Conservation (phyloP, 768 basidiomycete species). For the Naganishia vishniacii region DNA sequence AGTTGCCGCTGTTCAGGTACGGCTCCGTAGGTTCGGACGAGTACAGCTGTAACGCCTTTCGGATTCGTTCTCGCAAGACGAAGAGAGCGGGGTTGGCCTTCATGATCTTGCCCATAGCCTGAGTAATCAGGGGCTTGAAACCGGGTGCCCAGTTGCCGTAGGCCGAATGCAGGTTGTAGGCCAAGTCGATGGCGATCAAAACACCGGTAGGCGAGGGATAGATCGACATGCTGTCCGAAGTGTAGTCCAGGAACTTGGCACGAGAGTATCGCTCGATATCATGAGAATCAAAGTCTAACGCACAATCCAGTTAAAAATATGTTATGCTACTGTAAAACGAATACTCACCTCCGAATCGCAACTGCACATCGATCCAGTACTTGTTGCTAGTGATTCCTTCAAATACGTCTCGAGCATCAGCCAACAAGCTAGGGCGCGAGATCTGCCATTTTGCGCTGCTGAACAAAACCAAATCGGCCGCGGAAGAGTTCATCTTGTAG, state of each 20-base stretch:
- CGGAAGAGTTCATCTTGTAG: constrained; percentile 99
- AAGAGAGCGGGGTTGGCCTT: constrained; percentile 98
- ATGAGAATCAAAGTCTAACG: constrained; percentile 94
- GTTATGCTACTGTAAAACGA: neutral
- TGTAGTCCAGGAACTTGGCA: constrained; percentile 96
- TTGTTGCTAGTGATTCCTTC: constrained; percentile 94
- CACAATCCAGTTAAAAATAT: constrained; percentile 27
- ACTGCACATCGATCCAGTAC: constrained; percentile 86
- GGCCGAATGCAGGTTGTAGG: constrained; percentile 96
- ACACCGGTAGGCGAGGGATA: constrained; percentile 98
- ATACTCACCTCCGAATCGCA: constrained; percentile 39
- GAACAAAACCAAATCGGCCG: constrained; percentile 95
- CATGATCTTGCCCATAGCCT: constrained; percentile 99
- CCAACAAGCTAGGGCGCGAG: constrained; percentile 86
- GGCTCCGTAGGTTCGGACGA: constrained; percentile 99
- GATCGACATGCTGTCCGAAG: constrained; percentile 87
- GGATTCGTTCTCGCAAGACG: constrained; percentile 94
- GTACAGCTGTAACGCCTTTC: constrained; percentile 95
- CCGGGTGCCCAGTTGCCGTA: constrained; percentile 99
- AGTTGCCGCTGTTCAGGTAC: constrained; percentile 91
- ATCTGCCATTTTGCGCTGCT: constrained; percentile 92
- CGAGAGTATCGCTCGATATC: constrained; percentile 98
- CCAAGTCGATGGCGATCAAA: constrained; percentile 97
- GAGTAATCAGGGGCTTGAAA: constrained; percentile 93
- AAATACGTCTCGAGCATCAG: constrained; percentile 89